These are phyloP conservation scores for Exophiala sp. DNA, from an alignment of 2,329 filamentous ascomycete species.

Conservation along the genomic window DNA sequence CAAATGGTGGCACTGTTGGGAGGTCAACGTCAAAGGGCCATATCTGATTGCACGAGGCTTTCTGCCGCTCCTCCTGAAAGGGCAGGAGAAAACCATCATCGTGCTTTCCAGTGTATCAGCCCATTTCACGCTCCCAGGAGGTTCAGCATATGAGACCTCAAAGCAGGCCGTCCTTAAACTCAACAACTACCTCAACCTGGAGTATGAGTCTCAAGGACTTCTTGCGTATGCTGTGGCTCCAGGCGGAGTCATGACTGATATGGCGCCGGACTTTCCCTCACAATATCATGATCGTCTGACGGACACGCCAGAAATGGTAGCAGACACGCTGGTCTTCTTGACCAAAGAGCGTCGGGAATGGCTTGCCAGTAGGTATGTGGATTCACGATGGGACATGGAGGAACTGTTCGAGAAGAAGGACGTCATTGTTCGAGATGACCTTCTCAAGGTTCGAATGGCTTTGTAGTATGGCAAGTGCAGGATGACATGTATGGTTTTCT, in stretches of 20 bases:
- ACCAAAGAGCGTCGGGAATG: conserved; percentile 27
- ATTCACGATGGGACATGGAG: conserved; percentile 27
- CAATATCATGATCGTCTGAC: conserved; percentile 11
- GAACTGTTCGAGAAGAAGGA: conserved; percentile 25
- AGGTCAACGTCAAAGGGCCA: conserved; percentile 51
- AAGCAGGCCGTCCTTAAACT: conserved; percentile 47
- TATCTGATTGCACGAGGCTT: conserved; percentile 26
- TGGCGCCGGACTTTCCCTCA: conserved; percentile 11
- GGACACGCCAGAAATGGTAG: conserved; percentile 28
- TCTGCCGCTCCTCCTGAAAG: conserved; percentile 34
- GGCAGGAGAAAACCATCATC: conserved; percentile 31
- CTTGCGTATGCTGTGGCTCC: conserved; percentile 24
- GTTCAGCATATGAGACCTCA: conserved; percentile 45
- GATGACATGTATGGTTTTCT: no score
- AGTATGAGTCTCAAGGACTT: conserved; percentile 38
- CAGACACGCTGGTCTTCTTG: conserved; percentile 30
- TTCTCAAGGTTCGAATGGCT: conserved; percentile 16
- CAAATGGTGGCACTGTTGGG: conserved; percentile 47
- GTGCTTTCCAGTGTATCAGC: conserved; percentile 42
- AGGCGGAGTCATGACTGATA: conserved; percentile 22
- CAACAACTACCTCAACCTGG: conserved; percentile 44
- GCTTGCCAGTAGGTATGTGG: conserved; percentile 20
- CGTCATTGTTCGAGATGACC: conserved; percentile 28
- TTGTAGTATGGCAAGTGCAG: neutral
- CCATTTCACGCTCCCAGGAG: conserved; percentile 32